Conservation (phyloP, 202 grass and related monocot species). For the Tripidium arundinaceum region DNA sequence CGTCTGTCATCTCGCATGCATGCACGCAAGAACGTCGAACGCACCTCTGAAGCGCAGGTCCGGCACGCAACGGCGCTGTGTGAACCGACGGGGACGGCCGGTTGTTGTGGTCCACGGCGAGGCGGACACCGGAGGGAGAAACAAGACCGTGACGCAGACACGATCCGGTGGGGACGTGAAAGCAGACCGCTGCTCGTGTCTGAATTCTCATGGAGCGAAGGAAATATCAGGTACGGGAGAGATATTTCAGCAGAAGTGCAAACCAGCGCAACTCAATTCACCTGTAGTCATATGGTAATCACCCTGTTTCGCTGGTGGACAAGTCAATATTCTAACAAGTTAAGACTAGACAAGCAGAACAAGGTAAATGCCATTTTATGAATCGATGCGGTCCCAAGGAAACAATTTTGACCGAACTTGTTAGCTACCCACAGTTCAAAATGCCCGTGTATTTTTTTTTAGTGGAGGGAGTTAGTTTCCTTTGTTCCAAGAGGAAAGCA, state of each 20-base stretch:
- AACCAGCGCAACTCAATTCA: no score
- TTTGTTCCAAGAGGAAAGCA: background rate
- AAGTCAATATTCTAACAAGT: no score
- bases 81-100: background rate
- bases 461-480: background rate
- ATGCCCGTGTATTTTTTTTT: background rate
- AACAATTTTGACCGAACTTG: background rate
- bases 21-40: background rate
- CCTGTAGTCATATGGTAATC: no score
- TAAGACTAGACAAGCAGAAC: no score
- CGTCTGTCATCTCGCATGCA: background rate
- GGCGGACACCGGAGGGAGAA: background rate
- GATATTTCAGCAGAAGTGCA: constrained; percentile 35
- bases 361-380: no score
- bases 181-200: background rate
- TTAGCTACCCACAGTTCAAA: background rate
- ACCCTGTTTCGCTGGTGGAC: no score
- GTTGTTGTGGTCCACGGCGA: constrained; percentile 28
- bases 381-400: background rate
- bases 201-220: background rate
- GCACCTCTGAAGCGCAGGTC: background rate
- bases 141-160: constrained; percentile 15
- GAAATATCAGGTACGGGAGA: constrained; percentile 33
- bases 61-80: background rate
- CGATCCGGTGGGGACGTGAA: background rate